Evolutionary conservation across 768 basidiomycete genomes (phyloP).

Genomic region (Auriscalpium vulgare): DNA sequence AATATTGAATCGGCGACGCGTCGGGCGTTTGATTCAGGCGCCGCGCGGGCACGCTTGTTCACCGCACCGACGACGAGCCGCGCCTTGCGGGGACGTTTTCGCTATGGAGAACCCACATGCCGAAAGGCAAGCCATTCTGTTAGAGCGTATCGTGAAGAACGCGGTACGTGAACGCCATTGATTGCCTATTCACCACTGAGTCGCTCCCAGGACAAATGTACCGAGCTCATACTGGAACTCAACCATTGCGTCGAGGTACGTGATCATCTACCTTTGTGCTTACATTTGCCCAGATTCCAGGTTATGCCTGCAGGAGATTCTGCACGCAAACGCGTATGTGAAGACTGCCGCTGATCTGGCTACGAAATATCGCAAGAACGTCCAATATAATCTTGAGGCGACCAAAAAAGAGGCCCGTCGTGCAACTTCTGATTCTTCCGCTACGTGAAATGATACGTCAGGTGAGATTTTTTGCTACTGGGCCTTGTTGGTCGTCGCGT

Average conservation of each 20-base stretch:
- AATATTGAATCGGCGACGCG: too few relatives aligned
- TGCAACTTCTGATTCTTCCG: neutral
- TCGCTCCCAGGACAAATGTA: constrained; percentile 71
- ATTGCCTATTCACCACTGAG: neutral
- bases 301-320: constrained; percentile 51
- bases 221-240: constrained; percentile 82
- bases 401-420: constrained; percentile 31
- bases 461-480: too few relatives aligned
- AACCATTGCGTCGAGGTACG: constrained; percentile 82
- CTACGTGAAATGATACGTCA: too few relatives aligned
- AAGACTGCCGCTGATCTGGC: constrained; percentile 78
- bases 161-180: constrained; percentile 37
- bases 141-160: constrained; percentile 88
- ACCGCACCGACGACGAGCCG: too few relatives aligned
- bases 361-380: constrained; percentile 86
- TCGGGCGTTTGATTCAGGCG: too few relatives aligned
- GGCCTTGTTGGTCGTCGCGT: too few relatives aligned
- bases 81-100: too few relatives aligned
- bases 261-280: neutral
- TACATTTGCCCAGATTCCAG: neutral
- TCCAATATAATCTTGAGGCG: constrained; percentile 83
- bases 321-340: constrained; percentile 68
- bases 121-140: constrained; percentile 82
- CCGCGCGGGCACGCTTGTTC: too few relatives aligned
- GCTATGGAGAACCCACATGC: constrained; percentile 93